phyloP scores from a whole-genome alignment of 1,284 basidiomycete species.

The Ustilago shanxiensis region DNA sequence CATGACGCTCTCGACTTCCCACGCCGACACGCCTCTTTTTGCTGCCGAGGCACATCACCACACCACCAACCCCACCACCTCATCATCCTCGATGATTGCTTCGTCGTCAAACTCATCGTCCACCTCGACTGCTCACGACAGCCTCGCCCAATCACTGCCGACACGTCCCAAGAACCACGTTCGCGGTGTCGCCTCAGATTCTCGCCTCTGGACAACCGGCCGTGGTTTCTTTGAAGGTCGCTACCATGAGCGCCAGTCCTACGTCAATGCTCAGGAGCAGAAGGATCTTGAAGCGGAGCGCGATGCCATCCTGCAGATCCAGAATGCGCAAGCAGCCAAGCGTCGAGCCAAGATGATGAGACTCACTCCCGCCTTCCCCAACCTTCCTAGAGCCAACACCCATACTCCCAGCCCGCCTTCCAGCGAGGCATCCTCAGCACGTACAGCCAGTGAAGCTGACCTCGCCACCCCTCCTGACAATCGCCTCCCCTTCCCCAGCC shows the following conservation, averaged over 20 bases:
- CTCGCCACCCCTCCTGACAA: slow-evolving; percentile 34
- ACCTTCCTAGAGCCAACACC: slow-evolving; percentile 11
- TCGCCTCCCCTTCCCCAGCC: slow-evolving; percentile 46
- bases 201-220: slow-evolving; percentile 40
- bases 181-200: slow-evolving; percentile 47
- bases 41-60: slow-evolving; percentile 24
- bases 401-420: slow-evolving; percentile 52
- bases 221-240: slow-evolving; percentile 39
- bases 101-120: slow-evolving; percentile 1
- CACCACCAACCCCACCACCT: slow-evolving; percentile 11
- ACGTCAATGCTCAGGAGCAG: slow-evolving; percentile 29
- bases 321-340: slow-evolving; percentile 51
- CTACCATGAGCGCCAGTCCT: slow-evolving; percentile 40
- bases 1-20: slow-evolving; percentile 41
- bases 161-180: slow-evolving; percentile 50
- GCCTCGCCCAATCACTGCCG: slow-evolving; percentile 28
- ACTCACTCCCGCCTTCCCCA: slow-evolving; percentile 55
- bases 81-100: not conserved
- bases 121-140: slow-evolving; percentile 15
- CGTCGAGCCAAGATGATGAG: slow-evolving; percentile 59
- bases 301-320: slow-evolving; percentile 45
- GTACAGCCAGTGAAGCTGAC: slow-evolving; percentile 42
- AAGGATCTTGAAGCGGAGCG: slow-evolving; percentile 42
- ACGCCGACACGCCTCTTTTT: slow-evolving; percentile 24
- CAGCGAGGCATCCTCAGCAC: slow-evolving; percentile 34